Base-by-base conservation (phyloP, 2,329 filamentous ascomycete species). In the Calonectria pauciramosa region DNA sequence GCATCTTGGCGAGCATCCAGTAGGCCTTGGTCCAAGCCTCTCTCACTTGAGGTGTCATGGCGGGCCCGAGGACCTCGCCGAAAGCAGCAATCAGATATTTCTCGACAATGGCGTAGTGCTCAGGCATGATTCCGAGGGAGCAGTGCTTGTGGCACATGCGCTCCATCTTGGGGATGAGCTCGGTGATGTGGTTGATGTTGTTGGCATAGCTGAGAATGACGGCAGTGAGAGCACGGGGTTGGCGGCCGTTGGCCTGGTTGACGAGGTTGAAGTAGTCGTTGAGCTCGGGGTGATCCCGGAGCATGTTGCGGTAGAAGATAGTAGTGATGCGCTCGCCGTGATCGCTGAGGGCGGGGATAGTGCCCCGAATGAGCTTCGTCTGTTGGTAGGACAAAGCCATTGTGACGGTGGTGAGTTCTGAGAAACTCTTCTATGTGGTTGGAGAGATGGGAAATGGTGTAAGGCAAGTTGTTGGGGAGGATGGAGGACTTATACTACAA, bases 11-110 rank as follows among this genome's bases (percentile, higher is more conserved):
- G 30, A 96, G 90, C 79, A 95, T 89, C 89, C 90, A 92, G 85
- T 95, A 96, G 1, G 94, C 94, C 67, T 91, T 90, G 8, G 85
- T 89, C 94, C 94, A 96, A 11, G 94, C 94, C 16, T 90, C 88
- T 68, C 91, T 88, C 36, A 94, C 89, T 26, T 93, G 90, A 0
- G 89, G 86, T 1, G 93, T 95, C 85, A 94, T 91, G 28, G 90
- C 78, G 1, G 89, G 88, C 5, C 93, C 93, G 1, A 96, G 89
- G 0, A 95, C 90, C 54, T 91, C 87, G 30, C 87, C 89, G 85
- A 96, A 94, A 1, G 94, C 92, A 32, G 89, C 88, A 54, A 96
- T 87, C 16, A 96, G 88, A 81, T 94, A 92, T 80, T 91, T 91
- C 70, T 92, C 94, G 4, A 96, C 93, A 54, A 95, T 90, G 41